A percentile compares a stretch with the other conserved stretches of the same genome.
Evolutionary conservation across 495 filamentous ascomycete genomes (phyloP).

Genomic region (Daldinia childiae): DNA sequence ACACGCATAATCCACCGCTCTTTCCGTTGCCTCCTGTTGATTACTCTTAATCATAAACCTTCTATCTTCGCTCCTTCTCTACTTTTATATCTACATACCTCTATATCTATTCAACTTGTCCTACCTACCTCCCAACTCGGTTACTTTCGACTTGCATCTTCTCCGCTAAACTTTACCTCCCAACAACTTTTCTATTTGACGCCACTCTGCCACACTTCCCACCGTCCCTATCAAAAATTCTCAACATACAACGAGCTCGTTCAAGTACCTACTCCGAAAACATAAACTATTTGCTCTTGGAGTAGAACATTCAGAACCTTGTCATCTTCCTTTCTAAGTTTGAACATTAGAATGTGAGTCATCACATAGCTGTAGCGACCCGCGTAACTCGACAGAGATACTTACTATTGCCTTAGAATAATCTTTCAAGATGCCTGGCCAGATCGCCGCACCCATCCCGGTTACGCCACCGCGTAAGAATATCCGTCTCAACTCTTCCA

Average conservation of each 20-base stretch:
- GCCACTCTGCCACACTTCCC: not conserved
- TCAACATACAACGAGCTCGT: slow-evolving; percentile 26
- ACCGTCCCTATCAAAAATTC: slow-evolving; percentile 8
- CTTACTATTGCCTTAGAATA: slow-evolving; percentile 24
- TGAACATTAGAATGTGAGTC: slow-evolving; percentile 20
- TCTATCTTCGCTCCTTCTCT: slow-evolving; percentile 14
- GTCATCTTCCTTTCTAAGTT: not conserved
- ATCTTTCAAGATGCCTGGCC: slow-evolving; percentile 55
- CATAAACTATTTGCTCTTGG: slow-evolving; percentile 16
- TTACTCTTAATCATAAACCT: slow-evolving; percentile 7
- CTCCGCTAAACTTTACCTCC: slow-evolving; percentile 18
- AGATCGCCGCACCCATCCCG: slow-evolving; percentile 57
- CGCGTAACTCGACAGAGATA: not conserved
- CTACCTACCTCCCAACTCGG: not conserved
- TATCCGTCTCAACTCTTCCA: slow-evolving; percentile 49
- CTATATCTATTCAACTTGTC: slow-evolving; percentile 20
- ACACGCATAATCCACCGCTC: slow-evolving; percentile 41
- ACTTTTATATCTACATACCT: slow-evolving; percentile 33
- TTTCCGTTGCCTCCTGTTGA: slow-evolving; percentile 29
- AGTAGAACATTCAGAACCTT: slow-evolving; percentile 5
- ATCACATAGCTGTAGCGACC: not conserved
- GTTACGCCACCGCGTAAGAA: slow-evolving; percentile 53
- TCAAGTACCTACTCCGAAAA: slow-evolving; percentile 17
- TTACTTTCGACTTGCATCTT: slow-evolving; percentile 13
- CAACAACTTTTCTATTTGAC: slow-evolving; percentile 8